Conservation (phyloP, 73 alveolate species). For the Blepharisma stoltei region DNA sequence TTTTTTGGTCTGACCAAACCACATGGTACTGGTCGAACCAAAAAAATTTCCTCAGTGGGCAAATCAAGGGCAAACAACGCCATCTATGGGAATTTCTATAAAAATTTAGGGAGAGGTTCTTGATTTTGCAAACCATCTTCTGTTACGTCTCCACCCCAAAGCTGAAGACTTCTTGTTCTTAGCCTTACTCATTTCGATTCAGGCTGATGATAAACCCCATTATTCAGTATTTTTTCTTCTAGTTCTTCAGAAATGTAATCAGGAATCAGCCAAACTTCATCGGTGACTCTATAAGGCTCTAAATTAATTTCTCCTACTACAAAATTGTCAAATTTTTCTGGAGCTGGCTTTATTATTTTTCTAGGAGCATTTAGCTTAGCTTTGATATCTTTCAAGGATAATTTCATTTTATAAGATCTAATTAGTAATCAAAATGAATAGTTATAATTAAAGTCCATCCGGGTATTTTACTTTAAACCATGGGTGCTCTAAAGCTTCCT, state of each 20-base stretch:
- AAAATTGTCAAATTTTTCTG: not conserved
- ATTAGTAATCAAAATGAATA: too few species aligned
- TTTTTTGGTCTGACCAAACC: too few species aligned
- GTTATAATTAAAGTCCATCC: conserved; percentile 38
- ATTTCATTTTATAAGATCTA: too few species aligned
- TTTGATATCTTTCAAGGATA: too few species aligned
- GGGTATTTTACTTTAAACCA: conserved; percentile 60
- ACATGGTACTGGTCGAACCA: too few species aligned
- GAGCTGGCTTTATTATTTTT: too few species aligned
- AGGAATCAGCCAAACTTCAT: not conserved
- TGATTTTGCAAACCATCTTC: conserved; percentile 28
- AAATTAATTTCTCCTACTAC: not conserved
- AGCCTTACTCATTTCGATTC: not conserved
- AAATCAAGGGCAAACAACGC: too few species aligned
- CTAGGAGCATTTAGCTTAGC: too few species aligned
- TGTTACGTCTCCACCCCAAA: conserved; percentile 34
- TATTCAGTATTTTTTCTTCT: conserved; percentile 2
- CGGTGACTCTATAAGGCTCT: not conserved
- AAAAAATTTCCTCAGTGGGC: too few species aligned
- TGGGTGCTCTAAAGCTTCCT: conserved; percentile 79
- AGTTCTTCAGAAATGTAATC: not conserved
- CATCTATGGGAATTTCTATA: too few species aligned
- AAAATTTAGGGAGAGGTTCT: not conserved
- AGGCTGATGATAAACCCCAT: conserved; percentile 33
- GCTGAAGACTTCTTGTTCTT: conserved; percentile 24